These are phyloP conservation scores for Cornus suecica DNA, from an alignment of 148 eudicot genomes.

Conservation along the genomic window DNA sequence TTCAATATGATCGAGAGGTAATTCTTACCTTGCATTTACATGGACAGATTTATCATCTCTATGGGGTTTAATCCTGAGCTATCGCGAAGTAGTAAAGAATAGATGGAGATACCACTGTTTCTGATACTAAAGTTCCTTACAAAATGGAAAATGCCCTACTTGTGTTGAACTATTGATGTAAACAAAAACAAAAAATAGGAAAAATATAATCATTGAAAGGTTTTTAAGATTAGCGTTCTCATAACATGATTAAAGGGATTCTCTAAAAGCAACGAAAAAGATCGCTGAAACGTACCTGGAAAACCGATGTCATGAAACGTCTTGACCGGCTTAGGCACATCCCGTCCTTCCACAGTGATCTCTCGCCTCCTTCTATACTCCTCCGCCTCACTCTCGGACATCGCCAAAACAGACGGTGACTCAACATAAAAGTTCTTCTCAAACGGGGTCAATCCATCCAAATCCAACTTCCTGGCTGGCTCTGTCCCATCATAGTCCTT, in stretches of 20 bases:
- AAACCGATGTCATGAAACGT: constrained; percentile 71
- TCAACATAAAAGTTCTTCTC: constrained; percentile 94
- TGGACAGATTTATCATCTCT: no score
- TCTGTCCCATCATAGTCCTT: constrained; percentile 40
- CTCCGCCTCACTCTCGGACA: constrained; percentile 77
- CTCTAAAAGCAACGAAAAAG: no score
- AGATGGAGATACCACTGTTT: no score
- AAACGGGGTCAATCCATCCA: constrained; percentile 82
- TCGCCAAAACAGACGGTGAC: constrained; percentile 60
- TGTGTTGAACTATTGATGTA: no score
- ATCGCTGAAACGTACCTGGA: constrained; percentile 56
- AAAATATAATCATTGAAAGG: not conserved
- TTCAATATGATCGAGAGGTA: no score
- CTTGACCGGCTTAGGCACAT: constrained; percentile 85
- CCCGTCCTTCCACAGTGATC: constrained; percentile 88
- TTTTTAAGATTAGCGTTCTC: not conserved
- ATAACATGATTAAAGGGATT: not conserved
- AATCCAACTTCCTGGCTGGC: constrained; percentile 72
- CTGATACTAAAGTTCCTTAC: no score
- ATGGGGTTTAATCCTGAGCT: no score
- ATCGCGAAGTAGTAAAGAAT: no score
- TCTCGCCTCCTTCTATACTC: constrained; percentile 69
- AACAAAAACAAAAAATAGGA: not conserved
- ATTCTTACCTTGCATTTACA: no score
- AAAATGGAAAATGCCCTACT: no score